A percentile compares a stretch with the other conserved stretches of the same genome.
Evolutionary conservation across 1,139 yeast genomes (phyloP).

Genomic region (Pichia sp.): DNA sequence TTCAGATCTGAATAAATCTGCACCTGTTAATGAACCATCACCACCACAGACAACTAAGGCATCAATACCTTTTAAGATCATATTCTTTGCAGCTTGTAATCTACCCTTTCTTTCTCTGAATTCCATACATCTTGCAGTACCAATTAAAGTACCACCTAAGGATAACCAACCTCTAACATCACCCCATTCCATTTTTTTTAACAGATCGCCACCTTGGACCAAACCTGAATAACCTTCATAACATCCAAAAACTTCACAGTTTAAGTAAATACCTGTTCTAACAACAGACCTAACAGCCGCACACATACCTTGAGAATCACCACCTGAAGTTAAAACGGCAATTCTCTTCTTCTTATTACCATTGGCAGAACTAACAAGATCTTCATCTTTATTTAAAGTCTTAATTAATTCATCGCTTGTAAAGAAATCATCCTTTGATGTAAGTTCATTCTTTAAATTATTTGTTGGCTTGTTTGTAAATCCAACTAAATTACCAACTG

Average conservation of each 20-base stretch:
- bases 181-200: slow-evolving; percentile 79
- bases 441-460: slow-evolving; percentile 1
- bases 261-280: slow-evolving; percentile 77
- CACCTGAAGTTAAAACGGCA: slow-evolving; percentile 97
- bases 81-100: slow-evolving; percentile 70
- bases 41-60: slow-evolving; percentile 98
- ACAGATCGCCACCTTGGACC: slow-evolving; percentile 74
- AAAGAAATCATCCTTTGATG: slow-evolving; percentile 15
- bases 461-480: slow-evolving; percentile 32
- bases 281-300: slow-evolving; percentile 93
- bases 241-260: slow-evolving; percentile 92
- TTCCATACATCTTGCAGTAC: slow-evolving; percentile 88
- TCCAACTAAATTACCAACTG: slow-evolving; percentile 47
- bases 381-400: slow-evolving; percentile 8
- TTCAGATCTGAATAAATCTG: slow-evolving; percentile 85
- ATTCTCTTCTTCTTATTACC: slow-evolving; percentile 38
- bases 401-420: slow-evolving; percentile 6
- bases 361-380: slow-evolving; percentile 5
- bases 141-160: slow-evolving; percentile 91
- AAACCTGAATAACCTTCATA: slow-evolving; percentile 95
- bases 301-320: slow-evolving; percentile 99
- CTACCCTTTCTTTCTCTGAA: slow-evolving; percentile 85
- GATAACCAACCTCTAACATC: slow-evolving; percentile 91
- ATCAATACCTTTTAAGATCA: slow-evolving; percentile 85
- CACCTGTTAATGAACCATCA: slow-evolving; percentile 97